Evolutionary conservation across 108 stramenopile genomes (phyloP).

Genomic region (Cafeteria roenbergensis): DNA sequence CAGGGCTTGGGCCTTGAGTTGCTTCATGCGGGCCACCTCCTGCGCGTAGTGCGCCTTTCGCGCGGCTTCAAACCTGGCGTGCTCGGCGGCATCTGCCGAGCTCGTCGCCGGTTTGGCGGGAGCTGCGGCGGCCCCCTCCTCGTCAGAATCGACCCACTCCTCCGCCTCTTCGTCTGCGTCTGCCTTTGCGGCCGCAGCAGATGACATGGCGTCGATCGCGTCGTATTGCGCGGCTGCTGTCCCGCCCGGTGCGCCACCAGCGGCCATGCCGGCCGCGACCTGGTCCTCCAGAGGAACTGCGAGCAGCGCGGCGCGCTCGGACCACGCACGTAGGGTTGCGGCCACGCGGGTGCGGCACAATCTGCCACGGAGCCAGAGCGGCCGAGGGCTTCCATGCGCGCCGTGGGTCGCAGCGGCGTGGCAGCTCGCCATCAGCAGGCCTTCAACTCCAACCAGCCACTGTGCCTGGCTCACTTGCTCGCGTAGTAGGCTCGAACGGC

Average conservation of each 20-base stretch:
- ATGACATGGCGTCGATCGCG: background rate
- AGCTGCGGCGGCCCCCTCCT: background rate
- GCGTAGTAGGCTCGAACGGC: constrained; percentile 16
- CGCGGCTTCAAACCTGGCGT: background rate
- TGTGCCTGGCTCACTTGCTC: no score
- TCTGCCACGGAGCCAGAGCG: no score
- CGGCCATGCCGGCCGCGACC: background rate
- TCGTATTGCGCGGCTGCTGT: background rate
- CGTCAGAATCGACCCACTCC: background rate
- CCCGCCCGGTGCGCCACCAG: no score
- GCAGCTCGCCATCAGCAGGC: no score
- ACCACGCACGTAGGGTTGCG: background rate
- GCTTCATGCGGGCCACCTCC: background rate
- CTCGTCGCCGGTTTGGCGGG: no score
- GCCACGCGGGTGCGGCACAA: background rate
- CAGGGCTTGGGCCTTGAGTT: background rate
- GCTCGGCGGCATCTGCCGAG: background rate
- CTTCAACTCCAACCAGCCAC: no score
- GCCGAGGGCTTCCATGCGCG: no score
- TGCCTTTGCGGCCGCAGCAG: background rate
- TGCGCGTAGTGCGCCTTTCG: background rate
- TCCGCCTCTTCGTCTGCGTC: no score
- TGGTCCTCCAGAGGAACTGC: no score
- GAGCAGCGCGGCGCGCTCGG: background rate
- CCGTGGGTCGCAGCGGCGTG: no score